Conservation (phyloP, 2,329 filamentous ascomycete genomes). For the Trichoderma cornu-damae region DNA sequence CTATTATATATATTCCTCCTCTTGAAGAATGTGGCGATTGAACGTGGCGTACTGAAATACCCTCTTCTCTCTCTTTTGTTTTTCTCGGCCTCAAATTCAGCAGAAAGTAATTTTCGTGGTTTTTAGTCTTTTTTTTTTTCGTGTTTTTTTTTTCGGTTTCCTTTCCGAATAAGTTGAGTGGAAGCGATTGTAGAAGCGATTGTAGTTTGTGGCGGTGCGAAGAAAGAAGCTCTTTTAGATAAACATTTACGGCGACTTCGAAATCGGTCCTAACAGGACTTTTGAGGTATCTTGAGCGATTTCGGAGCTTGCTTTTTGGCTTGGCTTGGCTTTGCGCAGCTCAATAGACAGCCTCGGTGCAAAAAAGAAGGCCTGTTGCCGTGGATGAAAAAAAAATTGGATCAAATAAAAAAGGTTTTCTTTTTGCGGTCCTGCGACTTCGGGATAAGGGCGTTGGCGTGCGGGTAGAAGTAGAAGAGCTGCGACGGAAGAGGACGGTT, state of each 20-base stretch:
- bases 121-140: conserved; percentile 20
- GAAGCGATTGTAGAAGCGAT: conserved; percentile 33
- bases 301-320: conserved; percentile 1
- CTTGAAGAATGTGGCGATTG: conserved; percentile 35
- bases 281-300: conserved; percentile 2
- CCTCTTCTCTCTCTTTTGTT: no score
- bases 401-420: not conserved
- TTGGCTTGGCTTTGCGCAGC: not conserved
- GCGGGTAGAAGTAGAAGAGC: conserved; percentile 10
- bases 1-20: conserved; percentile 18
- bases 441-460: not conserved
- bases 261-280: not conserved
- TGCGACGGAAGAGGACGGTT: conserved; percentile 24
- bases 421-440: conserved; percentile 1
- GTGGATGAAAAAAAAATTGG: no score
- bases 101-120: conserved; percentile 18
- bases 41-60: conserved; percentile 24
- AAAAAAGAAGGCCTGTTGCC: not conserved
- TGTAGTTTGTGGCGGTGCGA: conserved; percentile 30
- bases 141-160: conserved; percentile 8
- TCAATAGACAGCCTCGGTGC: not conserved
- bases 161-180: no score
- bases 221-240: conserved; percentile 22
- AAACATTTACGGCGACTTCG: conserved; percentile 17
- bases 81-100: conserved; percentile 1